Evolutionary conservation across 2,329 filamentous ascomycete genomes (phyloP).

Genomic region (Stagonosporopsis cucurbitacearum): DNA sequence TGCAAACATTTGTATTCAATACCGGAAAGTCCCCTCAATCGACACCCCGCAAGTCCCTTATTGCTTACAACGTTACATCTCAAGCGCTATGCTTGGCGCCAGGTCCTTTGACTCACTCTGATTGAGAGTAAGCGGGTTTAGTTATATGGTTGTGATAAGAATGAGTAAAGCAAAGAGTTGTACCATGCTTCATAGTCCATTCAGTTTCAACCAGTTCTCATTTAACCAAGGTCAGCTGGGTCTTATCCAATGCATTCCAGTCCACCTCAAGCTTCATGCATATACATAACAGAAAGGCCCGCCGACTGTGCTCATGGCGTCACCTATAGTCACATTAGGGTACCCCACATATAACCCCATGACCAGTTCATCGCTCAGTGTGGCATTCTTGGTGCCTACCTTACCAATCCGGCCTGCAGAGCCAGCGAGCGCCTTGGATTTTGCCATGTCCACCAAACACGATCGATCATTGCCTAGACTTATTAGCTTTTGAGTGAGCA

Average conservation of each 20-base stretch:
- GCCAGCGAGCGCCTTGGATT: constrained; percentile 53
- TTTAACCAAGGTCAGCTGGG: too few species aligned
- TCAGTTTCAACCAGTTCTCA: too few species aligned
- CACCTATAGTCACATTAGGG: constrained; percentile 39
- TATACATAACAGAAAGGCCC: constrained; percentile 55
- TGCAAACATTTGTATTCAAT: too few species aligned
- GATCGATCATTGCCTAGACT: constrained; percentile 55
- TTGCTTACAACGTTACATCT: not conserved
- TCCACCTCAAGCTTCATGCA: not conserved
- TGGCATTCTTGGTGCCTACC: not conserved
- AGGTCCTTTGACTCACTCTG: too few species aligned
- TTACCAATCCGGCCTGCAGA: constrained; percentile 46
- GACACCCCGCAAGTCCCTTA: not conserved
- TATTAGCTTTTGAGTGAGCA: too few species aligned
- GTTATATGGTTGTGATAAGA: not conserved
- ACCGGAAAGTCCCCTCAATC: too few species aligned
- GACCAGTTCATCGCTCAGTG: constrained; percentile 32
- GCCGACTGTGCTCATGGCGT: constrained; percentile 51
- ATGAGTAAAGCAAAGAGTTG: not conserved
- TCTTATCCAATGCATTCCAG: too few species aligned
- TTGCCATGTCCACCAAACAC: constrained; percentile 60
- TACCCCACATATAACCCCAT: constrained; percentile 44
- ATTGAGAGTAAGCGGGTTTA: not conserved
- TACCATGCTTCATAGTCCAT: too few species aligned
- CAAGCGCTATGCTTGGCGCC: too few species aligned